These are phyloP conservation scores for Phytophthora crassamura DNA, from an alignment of 352 stramenopile genomes.

Conservation along the genomic window DNA sequence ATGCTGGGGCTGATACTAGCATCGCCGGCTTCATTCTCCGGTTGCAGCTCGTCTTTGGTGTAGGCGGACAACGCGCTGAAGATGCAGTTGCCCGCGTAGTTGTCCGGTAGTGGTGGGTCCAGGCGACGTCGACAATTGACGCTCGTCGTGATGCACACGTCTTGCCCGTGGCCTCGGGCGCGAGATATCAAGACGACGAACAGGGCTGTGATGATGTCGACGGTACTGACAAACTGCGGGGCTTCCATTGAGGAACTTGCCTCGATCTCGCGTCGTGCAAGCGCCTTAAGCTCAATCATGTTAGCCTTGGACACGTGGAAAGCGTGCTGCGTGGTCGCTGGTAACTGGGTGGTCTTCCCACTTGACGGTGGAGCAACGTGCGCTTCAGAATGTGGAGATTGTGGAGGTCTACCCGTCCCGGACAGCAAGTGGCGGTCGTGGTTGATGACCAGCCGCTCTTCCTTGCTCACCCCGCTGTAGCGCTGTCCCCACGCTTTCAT, in stretches of 20 bases:
- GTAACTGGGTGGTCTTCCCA: not conserved
- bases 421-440: constrained; percentile 51
- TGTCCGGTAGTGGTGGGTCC: constrained; percentile 44
- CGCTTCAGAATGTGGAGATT: constrained; percentile 52
- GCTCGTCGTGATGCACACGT: constrained; percentile 50
- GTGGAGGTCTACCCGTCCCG: constrained; percentile 16
- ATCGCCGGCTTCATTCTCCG: no score
- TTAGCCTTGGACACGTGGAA: constrained; percentile 49
- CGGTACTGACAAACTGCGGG: constrained; percentile 49
- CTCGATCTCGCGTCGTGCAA: constrained; percentile 2
- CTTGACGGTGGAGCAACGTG: constrained; percentile 9
- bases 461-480: constrained; percentile 37
- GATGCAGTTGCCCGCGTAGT: constrained; percentile 59
- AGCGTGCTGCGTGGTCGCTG: constrained; percentile 40
- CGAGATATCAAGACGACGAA: constrained; percentile 56
- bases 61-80: constrained; percentile 58
- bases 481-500: constrained; percentile 55
- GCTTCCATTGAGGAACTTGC: not conserved
- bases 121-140: constrained; percentile 57
- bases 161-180: constrained; percentile 50
- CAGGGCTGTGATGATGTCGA: constrained; percentile 59
- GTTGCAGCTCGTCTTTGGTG: constrained; percentile 30
- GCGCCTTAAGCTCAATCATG: constrained; percentile 38
- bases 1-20: no score
- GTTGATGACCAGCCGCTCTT: constrained; percentile 38